Conservation (phyloP, 805 yeast species). For the Saccharomyces mikatae region DNA sequence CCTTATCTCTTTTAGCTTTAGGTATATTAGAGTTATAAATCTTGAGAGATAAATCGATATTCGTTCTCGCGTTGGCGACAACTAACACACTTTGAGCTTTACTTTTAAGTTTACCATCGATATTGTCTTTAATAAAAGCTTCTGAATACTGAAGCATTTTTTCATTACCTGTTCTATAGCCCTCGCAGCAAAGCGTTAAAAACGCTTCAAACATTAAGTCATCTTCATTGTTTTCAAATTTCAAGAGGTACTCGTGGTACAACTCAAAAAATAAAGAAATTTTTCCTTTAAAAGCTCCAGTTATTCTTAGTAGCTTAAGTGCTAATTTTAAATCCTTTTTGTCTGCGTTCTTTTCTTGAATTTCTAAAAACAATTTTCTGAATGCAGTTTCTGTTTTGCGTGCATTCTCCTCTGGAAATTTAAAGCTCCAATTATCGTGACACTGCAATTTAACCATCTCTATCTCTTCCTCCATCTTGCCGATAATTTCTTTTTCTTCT, state of each 20-base stretch:
- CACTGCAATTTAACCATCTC: slow-evolving; percentile 1
- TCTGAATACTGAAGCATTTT: slow-evolving; percentile 34
- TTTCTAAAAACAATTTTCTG: slow-evolving; percentile 14
- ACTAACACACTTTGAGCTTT: slow-evolving; percentile 36
- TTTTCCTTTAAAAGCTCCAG: slow-evolving; percentile 15
- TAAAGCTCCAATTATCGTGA: slow-evolving; percentile 1
- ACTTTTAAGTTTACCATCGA: slow-evolving; percentile 24
- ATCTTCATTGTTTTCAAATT: slow-evolving; percentile 35
- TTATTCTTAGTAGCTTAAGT: slow-evolving; percentile 12
- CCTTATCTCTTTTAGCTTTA: slow-evolving; percentile 30
- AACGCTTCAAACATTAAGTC: slow-evolving; percentile 36
- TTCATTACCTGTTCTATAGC: slow-evolving; percentile 29
- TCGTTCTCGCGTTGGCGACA: slow-evolving; percentile 35
- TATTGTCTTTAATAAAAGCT: slow-evolving; percentile 24
- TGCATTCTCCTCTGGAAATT: background rate
- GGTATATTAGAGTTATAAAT: slow-evolving; percentile 41
- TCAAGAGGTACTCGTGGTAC: slow-evolving; percentile 35
- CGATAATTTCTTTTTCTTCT: slow-evolving; percentile 10
- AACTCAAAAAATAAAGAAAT: slow-evolving; percentile 29
- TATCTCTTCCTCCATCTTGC: slow-evolving; percentile 2
- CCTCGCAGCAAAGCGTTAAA: slow-evolving; percentile 35
- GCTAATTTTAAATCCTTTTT: slow-evolving; percentile 21
- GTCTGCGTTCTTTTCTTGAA: slow-evolving; percentile 32
- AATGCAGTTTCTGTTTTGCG: slow-evolving; percentile 5
- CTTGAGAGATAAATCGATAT: slow-evolving; percentile 34